A percentile compares a stretch with the other conserved stretches of the same genome.
Evolutionary conservation across 805 yeast genomes (phyloP).

Genomic region (Zygoascus flipseniorum): DNA sequence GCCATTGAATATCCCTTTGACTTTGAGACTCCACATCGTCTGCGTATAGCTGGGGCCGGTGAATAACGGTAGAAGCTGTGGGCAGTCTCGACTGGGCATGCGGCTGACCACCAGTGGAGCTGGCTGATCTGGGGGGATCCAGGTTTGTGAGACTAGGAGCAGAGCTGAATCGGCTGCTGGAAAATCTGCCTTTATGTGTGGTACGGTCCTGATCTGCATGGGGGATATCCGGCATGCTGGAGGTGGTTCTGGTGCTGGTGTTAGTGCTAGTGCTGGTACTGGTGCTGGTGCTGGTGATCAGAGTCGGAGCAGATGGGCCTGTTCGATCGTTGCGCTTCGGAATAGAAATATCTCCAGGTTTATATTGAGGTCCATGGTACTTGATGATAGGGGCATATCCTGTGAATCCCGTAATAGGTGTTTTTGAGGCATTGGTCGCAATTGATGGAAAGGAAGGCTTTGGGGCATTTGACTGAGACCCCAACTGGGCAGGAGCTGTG

Average conservation of each 20-base stretch:
- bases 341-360: not conserved
- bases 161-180: not conserved
- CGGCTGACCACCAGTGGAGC: no score
- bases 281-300: not conserved
- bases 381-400: not conserved
- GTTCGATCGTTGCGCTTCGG: slow-evolving; percentile 1
- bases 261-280: not conserved
- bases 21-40: not conserved
- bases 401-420: not conserved
- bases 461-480: not conserved
- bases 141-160: not conserved
- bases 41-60: not conserved
- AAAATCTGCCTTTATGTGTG: not conserved
- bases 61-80: not conserved
- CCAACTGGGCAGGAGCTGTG: not conserved
- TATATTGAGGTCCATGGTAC: not conserved
- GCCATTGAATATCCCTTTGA: not conserved
- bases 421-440: not conserved
- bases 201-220: not conserved
- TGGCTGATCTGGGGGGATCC: not conserved
- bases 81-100: not conserved
- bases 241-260: not conserved
- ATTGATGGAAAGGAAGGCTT: not conserved
- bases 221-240: not conserved
- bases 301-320: not conserved